Evolutionary conservation across 495 filamentous ascomycete genomes (phyloP).

Genomic region (Daldinia vernicosa): DNA sequence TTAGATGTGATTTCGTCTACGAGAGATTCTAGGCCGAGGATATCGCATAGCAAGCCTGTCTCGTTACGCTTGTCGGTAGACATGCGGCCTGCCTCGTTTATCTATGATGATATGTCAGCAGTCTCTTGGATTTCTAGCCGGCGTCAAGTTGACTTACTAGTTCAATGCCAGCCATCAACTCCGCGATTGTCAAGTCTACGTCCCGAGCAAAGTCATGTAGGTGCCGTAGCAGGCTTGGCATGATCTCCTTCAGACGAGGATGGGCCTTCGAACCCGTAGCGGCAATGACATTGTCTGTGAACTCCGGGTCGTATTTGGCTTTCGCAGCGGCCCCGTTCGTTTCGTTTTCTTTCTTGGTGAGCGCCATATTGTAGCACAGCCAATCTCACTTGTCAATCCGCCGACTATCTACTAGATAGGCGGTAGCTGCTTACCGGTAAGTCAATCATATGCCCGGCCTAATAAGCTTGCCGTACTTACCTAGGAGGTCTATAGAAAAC

Average conservation of each 20-base stretch:
- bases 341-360: background rate
- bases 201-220: slow-evolving; percentile 69
- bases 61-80: slow-evolving; percentile 77
- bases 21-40: slow-evolving; percentile 77
- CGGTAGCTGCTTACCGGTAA: background rate
- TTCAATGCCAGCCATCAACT: slow-evolving; percentile 60
- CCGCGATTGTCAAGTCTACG: slow-evolving; percentile 63
- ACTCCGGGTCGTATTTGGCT: slow-evolving; percentile 60
- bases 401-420: background rate
- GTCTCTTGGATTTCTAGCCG: background rate
- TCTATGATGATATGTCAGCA: slow-evolving; percentile 47
- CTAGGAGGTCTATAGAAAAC: background rate
- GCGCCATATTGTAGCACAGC: slow-evolving; percentile 3
- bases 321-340: slow-evolving; percentile 15
- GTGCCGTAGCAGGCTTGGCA: slow-evolving; percentile 64
- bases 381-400: background rate
- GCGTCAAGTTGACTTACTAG: slow-evolving; percentile 44
- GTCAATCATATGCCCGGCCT: background rate
- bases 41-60: slow-evolving; percentile 74
- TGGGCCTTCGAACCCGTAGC: slow-evolving; percentile 73
- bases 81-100: slow-evolving; percentile 79
- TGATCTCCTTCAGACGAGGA: slow-evolving; percentile 62
- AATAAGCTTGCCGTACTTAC: background rate
- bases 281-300: slow-evolving; percentile 75
- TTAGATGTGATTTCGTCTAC: slow-evolving; percentile 82